phyloP scores from a whole-genome alignment of 345 rosid species.

The Carallia pectinifolia region DNA sequence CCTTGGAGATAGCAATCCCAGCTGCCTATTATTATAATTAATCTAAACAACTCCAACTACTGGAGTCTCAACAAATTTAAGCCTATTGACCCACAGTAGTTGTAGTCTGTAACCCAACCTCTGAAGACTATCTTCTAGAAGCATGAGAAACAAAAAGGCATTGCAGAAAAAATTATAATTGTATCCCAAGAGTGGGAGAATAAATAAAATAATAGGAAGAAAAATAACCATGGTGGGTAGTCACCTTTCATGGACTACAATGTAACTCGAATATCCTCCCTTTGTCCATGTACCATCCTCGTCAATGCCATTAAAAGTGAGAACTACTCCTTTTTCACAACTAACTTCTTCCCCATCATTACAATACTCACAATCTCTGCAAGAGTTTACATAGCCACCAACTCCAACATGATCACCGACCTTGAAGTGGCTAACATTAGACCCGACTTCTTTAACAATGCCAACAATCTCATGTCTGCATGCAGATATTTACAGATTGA shows the following conservation, averaged over 20 bases:
- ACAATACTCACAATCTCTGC: slow-evolving; percentile 75
- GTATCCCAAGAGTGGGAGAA: not conserved
- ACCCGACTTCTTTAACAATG: slow-evolving; percentile 72
- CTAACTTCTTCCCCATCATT: slow-evolving; percentile 47
- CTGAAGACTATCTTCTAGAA: not conserved
- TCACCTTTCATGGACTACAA: slow-evolving; percentile 74
- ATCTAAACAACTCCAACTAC: no score
- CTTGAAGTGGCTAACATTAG: slow-evolving; percentile 57
- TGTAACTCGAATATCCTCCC: slow-evolving; percentile 81
- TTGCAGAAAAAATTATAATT: no score
- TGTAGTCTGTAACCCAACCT: no score
- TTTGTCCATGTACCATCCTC: slow-evolving; percentile 69
- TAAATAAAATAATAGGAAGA: not conserved
- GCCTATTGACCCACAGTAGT: no score
- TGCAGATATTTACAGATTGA: not conserved
- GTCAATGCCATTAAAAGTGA: slow-evolving; percentile 69
- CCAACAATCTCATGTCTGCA: slow-evolving; percentile 89
- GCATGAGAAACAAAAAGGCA: not conserved
- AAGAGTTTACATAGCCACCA: slow-evolving; percentile 83
- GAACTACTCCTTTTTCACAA: slow-evolving; percentile 55
- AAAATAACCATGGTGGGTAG: slow-evolving; percentile 1
- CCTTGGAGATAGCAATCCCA: no score
- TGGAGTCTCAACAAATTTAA: no score
- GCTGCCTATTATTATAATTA: no score
- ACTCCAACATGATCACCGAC: slow-evolving; percentile 86